phyloP scores from a whole-genome alignment of 1,284 basidiomycete species.

The Leccinum pachyderme region DNA sequence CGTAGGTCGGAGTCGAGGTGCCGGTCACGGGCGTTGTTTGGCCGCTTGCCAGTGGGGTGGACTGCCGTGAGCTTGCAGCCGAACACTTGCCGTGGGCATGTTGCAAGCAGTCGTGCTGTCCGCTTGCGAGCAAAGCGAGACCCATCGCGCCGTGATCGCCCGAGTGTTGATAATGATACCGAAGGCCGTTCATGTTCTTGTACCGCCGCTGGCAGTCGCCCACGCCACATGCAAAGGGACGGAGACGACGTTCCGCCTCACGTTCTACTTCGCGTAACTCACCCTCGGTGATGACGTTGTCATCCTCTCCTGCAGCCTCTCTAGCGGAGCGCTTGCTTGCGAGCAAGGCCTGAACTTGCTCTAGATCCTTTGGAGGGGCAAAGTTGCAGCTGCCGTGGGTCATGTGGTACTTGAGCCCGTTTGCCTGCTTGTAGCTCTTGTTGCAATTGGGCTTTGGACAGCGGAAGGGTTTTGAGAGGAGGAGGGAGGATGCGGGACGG shows the following conservation, averaged over 20 bases:
- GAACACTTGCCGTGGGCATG: constrained; percentile 29
- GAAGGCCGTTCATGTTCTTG: constrained; percentile 96
- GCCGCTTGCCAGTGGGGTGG: constrained; percentile 33
- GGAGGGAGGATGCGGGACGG: constrained; percentile 50
- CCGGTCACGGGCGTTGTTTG: constrained; percentile 32
- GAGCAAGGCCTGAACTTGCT: constrained; percentile 65
- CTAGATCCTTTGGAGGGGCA: constrained; percentile 78
- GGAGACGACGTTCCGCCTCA: constrained; percentile 76
- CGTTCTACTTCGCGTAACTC: constrained; percentile 73
- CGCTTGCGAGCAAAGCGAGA: constrained; percentile 78
- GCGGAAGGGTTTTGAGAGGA: constrained; percentile 86
- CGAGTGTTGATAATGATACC: constrained; percentile 96
- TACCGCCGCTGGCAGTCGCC: constrained; percentile 92
- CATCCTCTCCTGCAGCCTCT: constrained; percentile 36
- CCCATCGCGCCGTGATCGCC: constrained; percentile 93
- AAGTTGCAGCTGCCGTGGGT: constrained; percentile 93
- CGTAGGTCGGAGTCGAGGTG: constrained; percentile 28
- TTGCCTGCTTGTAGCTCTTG: constrained; percentile 98
- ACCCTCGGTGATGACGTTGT: constrained; percentile 55
- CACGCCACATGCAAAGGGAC: constrained; percentile 88
- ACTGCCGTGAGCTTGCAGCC: constrained; percentile 34
- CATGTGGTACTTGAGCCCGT: constrained; percentile 96
- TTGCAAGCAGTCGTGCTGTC: constrained; percentile 67
- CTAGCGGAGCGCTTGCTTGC: constrained; percentile 54
- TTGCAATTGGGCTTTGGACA: constrained; percentile 98